Conservation (phyloP, 306 rosid genomes). For the Sicyos edulis region DNA sequence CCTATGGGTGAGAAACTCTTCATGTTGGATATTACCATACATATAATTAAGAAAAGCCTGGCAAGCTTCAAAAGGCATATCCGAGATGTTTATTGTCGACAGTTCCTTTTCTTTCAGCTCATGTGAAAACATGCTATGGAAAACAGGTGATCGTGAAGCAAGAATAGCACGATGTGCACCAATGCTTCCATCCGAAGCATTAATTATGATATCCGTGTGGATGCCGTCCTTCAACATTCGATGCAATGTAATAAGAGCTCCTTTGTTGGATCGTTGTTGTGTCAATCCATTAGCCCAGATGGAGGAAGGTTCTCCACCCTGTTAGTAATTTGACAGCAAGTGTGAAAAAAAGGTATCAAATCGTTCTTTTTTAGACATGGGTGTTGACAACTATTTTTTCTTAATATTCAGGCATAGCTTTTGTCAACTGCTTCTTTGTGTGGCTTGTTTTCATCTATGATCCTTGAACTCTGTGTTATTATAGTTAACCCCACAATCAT, state of each 20-base stretch:
- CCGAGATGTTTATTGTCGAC: constrained; percentile 70
- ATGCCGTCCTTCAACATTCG: constrained; percentile 78
- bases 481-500: constrained; percentile 2
- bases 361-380: background rate
- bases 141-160: constrained; percentile 83
- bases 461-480: background rate
- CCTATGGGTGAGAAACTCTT: constrained; percentile 69
- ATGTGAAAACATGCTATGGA: constrained; percentile 86
- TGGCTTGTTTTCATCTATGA: background rate
- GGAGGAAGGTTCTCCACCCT: constrained; percentile 82
- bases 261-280: constrained; percentile 48
- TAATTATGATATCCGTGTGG: constrained; percentile 80
- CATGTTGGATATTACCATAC: constrained; percentile 68
- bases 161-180: constrained; percentile 93
- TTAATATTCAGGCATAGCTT: constrained; percentile 2
- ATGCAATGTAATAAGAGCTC: constrained; percentile 59
- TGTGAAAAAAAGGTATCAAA: background rate
- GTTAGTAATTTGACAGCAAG: constrained; percentile 3
- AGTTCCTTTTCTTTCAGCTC: constrained; percentile 82
- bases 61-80: constrained; percentile 81
- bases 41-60: constrained; percentile 70
- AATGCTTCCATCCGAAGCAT: constrained; percentile 72
- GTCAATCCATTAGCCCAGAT: constrained; percentile 68
- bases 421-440: background rate
- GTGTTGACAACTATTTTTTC: background rate